phyloP scores from a whole-genome alignment of 176 grass and related monocot genomes.

The Cocos nucifera region DNA sequence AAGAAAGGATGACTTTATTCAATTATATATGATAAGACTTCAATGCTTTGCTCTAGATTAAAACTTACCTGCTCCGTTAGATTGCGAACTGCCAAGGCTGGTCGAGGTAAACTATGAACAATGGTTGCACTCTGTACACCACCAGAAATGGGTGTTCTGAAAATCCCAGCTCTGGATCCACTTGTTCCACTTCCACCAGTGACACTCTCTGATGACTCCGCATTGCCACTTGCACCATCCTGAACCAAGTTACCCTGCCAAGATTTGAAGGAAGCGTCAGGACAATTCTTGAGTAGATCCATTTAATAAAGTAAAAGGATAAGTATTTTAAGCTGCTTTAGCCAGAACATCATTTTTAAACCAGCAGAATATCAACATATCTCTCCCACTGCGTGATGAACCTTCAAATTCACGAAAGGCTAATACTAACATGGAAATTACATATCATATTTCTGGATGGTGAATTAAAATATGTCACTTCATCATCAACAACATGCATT shows the following conservation, averaged over 20 bases:
- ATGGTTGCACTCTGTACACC: slow-evolving; percentile 93
- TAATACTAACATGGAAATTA: too few species aligned
- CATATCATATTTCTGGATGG: too few species aligned
- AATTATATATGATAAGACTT: too few species aligned
- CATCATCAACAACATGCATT: too few species aligned
- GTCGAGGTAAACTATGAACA: slow-evolving; percentile 75
- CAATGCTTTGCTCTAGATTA: too few species aligned
- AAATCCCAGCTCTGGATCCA: slow-evolving; percentile 67
- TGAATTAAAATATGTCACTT: too few species aligned
- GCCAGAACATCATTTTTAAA: too few species aligned
- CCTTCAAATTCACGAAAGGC: too few species aligned
- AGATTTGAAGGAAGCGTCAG: slow-evolving; percentile 2
- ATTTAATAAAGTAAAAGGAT: too few species aligned
- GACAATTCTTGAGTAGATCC: not conserved
- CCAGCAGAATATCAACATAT: too few species aligned
- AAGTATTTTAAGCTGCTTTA: not conserved
- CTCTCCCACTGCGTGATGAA: too few species aligned
- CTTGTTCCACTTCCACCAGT: slow-evolving; percentile 29
- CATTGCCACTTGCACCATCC: not conserved
- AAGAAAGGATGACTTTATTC: not conserved
- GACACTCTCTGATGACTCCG: slow-evolving; percentile 9
- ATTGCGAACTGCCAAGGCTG: slow-evolving; percentile 87
- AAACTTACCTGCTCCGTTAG: slow-evolving; percentile 79
- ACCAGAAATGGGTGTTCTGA: slow-evolving; percentile 93
- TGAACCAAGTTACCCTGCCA: slow-evolving; percentile 26